These are phyloP conservation scores for Cetradonia linearis DNA, from an alignment of 495 filamentous ascomycete genomes.

Conservation along the genomic window DNA sequence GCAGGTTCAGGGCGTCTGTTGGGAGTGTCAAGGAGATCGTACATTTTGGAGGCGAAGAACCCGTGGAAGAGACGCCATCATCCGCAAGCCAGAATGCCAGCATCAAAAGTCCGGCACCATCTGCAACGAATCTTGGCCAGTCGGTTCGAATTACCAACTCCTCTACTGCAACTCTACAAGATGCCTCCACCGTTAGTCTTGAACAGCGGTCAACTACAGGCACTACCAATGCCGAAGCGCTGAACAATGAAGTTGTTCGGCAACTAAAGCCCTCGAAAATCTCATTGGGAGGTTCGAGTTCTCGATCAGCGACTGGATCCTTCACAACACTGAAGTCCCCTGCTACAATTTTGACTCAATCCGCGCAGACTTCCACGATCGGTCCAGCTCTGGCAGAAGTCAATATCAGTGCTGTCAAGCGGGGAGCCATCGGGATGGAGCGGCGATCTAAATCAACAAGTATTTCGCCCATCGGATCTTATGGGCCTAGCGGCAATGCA, in stretches of 20 bases:
- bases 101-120: slow-evolving; percentile 33
- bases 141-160: background rate
- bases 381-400: slow-evolving; percentile 44
- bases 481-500: background rate
- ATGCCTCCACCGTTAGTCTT: background rate
- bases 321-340: slow-evolving; percentile 25
- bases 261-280: slow-evolving; percentile 43
- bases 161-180: background rate
- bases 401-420: slow-evolving; percentile 47
- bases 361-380: slow-evolving; percentile 4
- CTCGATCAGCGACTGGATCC: slow-evolving; percentile 36
- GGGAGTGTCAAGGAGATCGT: slow-evolving; percentile 55
- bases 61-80: slow-evolving; percentile 29
- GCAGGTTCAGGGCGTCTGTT: slow-evolving; percentile 66
- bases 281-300: slow-evolving; percentile 43
- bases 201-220: slow-evolving; percentile 1
- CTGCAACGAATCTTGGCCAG: background rate
- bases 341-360: slow-evolving; percentile 3
- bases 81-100: slow-evolving; percentile 32
- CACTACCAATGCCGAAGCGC: background rate
- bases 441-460: background rate
- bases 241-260: slow-evolving; percentile 26
- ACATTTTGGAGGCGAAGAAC: slow-evolving; percentile 30
- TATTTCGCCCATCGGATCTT: background rate
- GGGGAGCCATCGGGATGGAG: slow-evolving; percentile 20